Percentiles rank a stretch among this genome's conserved stretches.
Conservation (phyloP, 2,329 filamentous ascomycete species). For the Epichloe typhina region DNA sequence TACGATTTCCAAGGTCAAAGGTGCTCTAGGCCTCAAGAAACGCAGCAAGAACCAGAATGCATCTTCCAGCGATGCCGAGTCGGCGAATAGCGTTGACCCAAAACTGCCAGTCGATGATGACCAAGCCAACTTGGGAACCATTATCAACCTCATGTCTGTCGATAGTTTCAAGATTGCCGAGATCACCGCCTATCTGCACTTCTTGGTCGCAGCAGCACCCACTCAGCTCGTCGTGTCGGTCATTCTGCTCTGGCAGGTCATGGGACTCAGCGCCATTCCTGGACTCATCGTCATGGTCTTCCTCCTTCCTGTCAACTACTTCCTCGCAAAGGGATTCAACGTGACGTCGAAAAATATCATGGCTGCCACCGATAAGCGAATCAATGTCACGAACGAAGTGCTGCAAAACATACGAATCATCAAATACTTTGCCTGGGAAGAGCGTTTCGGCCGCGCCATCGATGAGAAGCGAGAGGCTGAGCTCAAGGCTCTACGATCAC, state of each 20-base stretch:
- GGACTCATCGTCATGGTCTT: constrained; percentile 83
- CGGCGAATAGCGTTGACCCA: constrained; percentile 21
- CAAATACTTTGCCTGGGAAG: constrained; percentile 98
- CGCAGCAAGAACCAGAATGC: constrained; percentile 34
- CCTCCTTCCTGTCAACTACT: constrained; percentile 81
- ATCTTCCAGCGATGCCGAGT: constrained; percentile 20
- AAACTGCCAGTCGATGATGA: constrained; percentile 36
- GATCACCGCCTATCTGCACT: constrained; percentile 88
- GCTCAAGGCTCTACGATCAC: constrained; percentile 61
- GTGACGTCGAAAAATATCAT: constrained; percentile 83
- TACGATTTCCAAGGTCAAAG: constrained; percentile 37
- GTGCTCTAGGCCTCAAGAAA: constrained; percentile 48
- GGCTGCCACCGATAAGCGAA: constrained; percentile 85
- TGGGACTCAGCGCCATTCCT: constrained; percentile 86
- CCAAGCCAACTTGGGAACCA: constrained; percentile 89
- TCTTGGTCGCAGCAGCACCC: constrained; percentile 82
- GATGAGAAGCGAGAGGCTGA: constrained; percentile 78
- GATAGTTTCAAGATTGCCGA: constrained; percentile 98
- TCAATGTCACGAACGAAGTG: constrained; percentile 93
- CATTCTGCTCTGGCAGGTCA: constrained; percentile 71
- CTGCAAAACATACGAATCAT: constrained; percentile 97
- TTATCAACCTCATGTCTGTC: constrained; percentile 98
- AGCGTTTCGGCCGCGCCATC: constrained; percentile 73
- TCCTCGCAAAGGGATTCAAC: constrained; percentile 74
- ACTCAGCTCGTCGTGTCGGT: constrained; percentile 77